phyloP scores from a whole-genome alignment of 2,329 filamentous ascomycete species.

The Exophiala oligosperma region DNA sequence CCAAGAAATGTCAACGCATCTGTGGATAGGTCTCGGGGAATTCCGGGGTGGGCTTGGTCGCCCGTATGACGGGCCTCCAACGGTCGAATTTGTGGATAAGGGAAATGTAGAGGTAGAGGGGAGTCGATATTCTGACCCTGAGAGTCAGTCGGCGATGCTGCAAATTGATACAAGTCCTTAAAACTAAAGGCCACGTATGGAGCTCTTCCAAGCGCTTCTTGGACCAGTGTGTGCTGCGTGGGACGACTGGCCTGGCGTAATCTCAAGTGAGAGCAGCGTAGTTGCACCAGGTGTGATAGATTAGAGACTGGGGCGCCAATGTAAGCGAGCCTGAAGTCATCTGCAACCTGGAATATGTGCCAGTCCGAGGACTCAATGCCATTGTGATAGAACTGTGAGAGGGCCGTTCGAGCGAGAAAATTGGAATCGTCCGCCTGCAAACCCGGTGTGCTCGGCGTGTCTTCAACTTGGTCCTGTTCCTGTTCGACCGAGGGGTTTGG shows the following conservation, averaged over 20 bases:
- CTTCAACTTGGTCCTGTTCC: no score
- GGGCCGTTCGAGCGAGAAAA: background rate
- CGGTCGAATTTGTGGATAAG: background rate
- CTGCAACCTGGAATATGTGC: background rate
- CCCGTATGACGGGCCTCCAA: no score
- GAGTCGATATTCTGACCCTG: background rate
- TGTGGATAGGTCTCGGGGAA: background rate
- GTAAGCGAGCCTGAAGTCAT: background rate
- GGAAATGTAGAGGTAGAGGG: background rate
- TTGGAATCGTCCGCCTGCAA: background rate
- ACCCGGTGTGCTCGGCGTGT: no score
- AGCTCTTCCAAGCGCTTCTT: no score
- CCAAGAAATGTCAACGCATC: background rate
- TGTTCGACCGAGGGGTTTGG: no score
- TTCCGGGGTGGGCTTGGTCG: background rate
- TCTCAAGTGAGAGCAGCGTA: background rate
- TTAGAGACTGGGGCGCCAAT: slow-evolving; percentile 1
- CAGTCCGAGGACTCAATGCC: slow-evolving; percentile 1
- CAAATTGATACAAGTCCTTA: background rate
- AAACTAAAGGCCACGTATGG: no score
- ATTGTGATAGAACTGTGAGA: slow-evolving; percentile 1
- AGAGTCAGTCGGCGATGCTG: background rate
- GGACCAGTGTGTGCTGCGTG: no score
- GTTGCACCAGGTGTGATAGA: background rate
- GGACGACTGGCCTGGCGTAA: no score